phyloP scores from a whole-genome alignment of 1,284 basidiomycete species.

The Spongispora temasekensis region DNA sequence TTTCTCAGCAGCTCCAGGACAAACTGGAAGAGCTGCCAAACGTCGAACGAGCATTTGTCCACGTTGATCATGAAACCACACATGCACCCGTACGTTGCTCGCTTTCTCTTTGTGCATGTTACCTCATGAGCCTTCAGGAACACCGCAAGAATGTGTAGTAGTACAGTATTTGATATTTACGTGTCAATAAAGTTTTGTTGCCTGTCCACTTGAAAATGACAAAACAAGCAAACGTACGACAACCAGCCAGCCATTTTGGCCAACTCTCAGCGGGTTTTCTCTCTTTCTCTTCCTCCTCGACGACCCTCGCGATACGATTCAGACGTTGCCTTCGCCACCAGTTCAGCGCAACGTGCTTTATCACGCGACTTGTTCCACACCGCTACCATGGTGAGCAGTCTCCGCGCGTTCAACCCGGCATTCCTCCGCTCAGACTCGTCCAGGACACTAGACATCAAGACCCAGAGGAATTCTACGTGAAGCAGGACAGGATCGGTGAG shows the following conservation, averaged over 20 bases:
- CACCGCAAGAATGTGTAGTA: slow-evolving; percentile 29
- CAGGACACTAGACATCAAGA: slow-evolving; percentile 76
- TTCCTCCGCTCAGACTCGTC: slow-evolving; percentile 4
- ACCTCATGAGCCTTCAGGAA: too few species aligned
- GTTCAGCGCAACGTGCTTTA: slow-evolving; percentile 10
- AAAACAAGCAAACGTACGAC: slow-evolving; percentile 22
- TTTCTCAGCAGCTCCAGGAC: slow-evolving; percentile 91
- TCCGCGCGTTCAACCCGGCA: slow-evolving; percentile 9
- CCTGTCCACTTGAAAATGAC: slow-evolving; percentile 36
- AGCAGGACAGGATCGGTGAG: slow-evolving; percentile 92
- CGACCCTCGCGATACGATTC: slow-evolving; percentile 10
- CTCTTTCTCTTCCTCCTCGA: slow-evolving; percentile 10
- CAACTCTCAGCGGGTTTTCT: not conserved
- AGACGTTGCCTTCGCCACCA: not conserved
- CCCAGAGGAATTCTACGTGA: slow-evolving; percentile 94
- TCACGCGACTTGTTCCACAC: slow-evolving; percentile 18
- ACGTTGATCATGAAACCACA: slow-evolving; percentile 90
- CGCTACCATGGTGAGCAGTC: slow-evolving; percentile 23
- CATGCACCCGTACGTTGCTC: slow-evolving; percentile 68
- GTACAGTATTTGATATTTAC: not conserved
- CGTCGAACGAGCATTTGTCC: slow-evolving; percentile 91
- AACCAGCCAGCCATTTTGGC: not conserved
- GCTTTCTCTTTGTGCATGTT: not conserved
- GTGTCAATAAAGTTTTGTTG: slow-evolving; percentile 6
- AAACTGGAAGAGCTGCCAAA: slow-evolving; percentile 91